Base-by-base conservation (phyloP, 1,284 basidiomycete species). In the Rhodofomes roseus region DNA sequence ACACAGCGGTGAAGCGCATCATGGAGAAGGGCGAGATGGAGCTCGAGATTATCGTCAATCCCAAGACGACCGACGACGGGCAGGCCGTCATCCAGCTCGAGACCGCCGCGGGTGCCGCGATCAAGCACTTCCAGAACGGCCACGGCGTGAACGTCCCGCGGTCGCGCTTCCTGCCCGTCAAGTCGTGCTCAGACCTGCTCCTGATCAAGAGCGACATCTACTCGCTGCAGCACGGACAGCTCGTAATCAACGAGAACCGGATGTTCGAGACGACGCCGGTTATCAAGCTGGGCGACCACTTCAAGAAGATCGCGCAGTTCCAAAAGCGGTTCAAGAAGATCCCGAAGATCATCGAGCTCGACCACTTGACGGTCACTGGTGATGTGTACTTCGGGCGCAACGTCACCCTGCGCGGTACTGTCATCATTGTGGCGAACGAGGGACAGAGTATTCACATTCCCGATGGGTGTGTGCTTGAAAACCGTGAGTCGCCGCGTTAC, bases 111-210 rank as follows among this genome's bases (percentile, higher is more conserved):
- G 96, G 96, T 78, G 95, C 95, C 29, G 96, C 95, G 48, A 97
- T 99, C 83, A 98, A 98, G 84, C 95, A 96, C 77, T 96, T 97
- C 82, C 88, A 84, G 72, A 90, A 90, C 70, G 95, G 92, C 8
- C 95, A 96, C 74, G 97, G 97, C 66, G 92, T 99, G 78, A 99
- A 99, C 78, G 97, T 99, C 23, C 96, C 97, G 57, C 92, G 97
- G 64, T 91, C 87, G 66, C 93, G 97, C 61, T 98, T 99, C 93
- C 82, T 99, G 73, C 96, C 97, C 62, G 97, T 96, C 68, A 93
- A 93, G 83, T 90, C 86, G 64, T 94, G 91, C 76, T 94, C 92
- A 55, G 93, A 96, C 74, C 80, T 98, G 68, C 83, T 98, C 34
- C 81, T 98, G 67, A 97, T 98, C 85, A 99, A 96, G 79, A 94